Base-by-base conservation (phyloP, 495 filamentous ascomycete genomes). In the Polyplosphaeria fusca region DNA sequence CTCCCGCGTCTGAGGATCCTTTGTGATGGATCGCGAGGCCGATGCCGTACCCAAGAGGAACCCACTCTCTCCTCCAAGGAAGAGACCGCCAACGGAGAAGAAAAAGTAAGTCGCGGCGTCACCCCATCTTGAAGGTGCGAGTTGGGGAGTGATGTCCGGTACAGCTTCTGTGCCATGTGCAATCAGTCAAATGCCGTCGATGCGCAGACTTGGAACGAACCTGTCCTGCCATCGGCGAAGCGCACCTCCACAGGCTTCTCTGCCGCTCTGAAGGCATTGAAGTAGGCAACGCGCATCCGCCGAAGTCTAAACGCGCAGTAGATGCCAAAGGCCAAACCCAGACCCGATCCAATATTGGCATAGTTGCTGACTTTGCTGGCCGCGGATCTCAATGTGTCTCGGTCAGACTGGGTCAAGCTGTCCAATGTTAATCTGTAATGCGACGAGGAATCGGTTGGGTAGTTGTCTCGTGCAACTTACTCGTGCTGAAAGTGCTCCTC, bases 11-110 rank as follows among this genome's bases (percentile, higher is more conserved):
- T 81, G 81, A 0, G 80, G 73, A 66, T 88, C 82, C 18, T 61
- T 58, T 0, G 68, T 72, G 47, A 88, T 79, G 2, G 64, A 70
- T 18, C 77, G 68, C 27, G 74, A 74, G 9, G 78, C 83, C 5
- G 74, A 71, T 11, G 73, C 71, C 0, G 76, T 73, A 2, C 85
- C 85, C 0, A 74, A 76, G 37, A 84, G 60, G 27, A 86, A 68
- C 0, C 85, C 85, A 64, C 65, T 65, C 67, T 87, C 84, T 20
- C 85, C 84, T 25, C 85, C 84, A 11, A 87, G 46, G 43, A 88
- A 81, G 5, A 84, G 54, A 0, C 84, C 84, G 35, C 82, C 84
- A 1, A 75, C 55, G 13, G 76, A 75, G 26, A 85, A 84, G 65
- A 86, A 81, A 65, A 77, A 72, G 58, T 85, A 86, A 0, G 85